Evolutionary conservation across 345 rosid genomes (phyloP), one percentile per base, ranked within the genome.

Genomic region (Moricandia moricandioides): DNA sequence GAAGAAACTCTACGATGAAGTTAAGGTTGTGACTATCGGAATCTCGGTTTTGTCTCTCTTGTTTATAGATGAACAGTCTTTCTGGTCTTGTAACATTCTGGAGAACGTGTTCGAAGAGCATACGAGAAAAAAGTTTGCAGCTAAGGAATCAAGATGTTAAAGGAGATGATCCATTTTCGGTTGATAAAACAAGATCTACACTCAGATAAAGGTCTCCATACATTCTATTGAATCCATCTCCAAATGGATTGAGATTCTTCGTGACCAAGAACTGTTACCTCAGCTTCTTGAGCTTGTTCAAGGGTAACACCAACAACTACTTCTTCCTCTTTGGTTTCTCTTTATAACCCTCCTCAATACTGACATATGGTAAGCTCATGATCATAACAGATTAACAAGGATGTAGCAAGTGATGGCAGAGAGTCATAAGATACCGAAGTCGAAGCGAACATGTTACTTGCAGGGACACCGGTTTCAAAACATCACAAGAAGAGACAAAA

Each of bases 331-430:
- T 43, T 18, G 62, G 62, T 59, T 54, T 76, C 51, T 34, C 29
- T 62, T 11, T 62, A 17, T 62, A 40, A 34, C 27, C 8, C 49
- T 61, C 6, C 56, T 18, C 11, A 54, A 37, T 16, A 55, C 12
- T 60, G 16, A 71, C n/a, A n/a, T n/a, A n/a, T n/a, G n/a, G n/a
- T n/a, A n/a, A n/a, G n/a, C n/a, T 17, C 34, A 51, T 68, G 39
- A 55, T 54, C 51, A 33, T 59, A 62, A 72, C 90, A 95, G 99
- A 78, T 77, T 95, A 78, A 83, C 89, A 56, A 86, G 80, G 73
- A 95, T 95, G 99, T 95, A 97, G 99, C 86, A 88, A 82, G 89
- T 87, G 71, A 92, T 95, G 97, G 93, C 97, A 58, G 93, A 89
- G 70, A 85, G 97, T 70, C 99, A 95, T 74, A 90, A 83, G 71